Evolutionary conservation across 108 stramenopile species (phyloP).

Genomic region (Thalassiosira profunda): DNA sequence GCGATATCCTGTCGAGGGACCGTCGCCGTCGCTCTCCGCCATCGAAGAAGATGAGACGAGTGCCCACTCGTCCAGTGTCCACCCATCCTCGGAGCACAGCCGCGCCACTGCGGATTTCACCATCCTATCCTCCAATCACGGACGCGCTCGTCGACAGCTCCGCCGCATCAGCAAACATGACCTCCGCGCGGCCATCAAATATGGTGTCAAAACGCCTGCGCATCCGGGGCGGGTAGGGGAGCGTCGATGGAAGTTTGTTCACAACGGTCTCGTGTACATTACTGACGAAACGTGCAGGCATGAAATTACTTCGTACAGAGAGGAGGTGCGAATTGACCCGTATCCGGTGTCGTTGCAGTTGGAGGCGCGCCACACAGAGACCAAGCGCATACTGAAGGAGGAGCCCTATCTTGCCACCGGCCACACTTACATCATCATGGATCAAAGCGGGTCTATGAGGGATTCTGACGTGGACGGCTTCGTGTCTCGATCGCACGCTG

Average conservation of each 20-base stretch:
- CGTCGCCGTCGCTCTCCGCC: background rate
- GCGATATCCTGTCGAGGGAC: too few species aligned
- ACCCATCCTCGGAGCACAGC: constrained; percentile 3
- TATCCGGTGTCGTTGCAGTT: constrained; percentile 35
- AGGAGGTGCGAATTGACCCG: constrained; percentile 44
- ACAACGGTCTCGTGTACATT: constrained; percentile 59
- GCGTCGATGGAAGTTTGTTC: constrained; percentile 54
- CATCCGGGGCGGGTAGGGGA: constrained; percentile 30
- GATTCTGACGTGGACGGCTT: constrained; percentile 53
- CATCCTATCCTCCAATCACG: constrained; percentile 62
- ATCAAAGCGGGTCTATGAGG: constrained; percentile 66
- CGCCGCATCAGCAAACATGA: constrained; percentile 64
- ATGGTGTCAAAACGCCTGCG: constrained; percentile 39
- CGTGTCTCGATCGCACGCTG: constrained; percentile 53
- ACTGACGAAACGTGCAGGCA: constrained; percentile 30
- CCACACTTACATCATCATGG: constrained; percentile 66
- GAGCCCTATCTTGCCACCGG: constrained; percentile 59
- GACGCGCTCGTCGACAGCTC: constrained; percentile 54
- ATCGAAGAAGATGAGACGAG: constrained; percentile 7
- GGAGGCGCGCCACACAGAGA: constrained; percentile 25
- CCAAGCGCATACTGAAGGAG: constrained; percentile 36
- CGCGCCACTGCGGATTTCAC: constrained; percentile 49
- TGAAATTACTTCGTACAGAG: constrained; percentile 61
- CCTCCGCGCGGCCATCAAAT: constrained; percentile 52
- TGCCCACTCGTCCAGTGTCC: too few species aligned